A percentile compares a stretch with the other conserved stretches of the same genome.
These are phyloP conservation scores for Penicillium sp. DNA, from an alignment of 2,329 filamentous ascomycete species.

Conservation along the genomic window DNA sequence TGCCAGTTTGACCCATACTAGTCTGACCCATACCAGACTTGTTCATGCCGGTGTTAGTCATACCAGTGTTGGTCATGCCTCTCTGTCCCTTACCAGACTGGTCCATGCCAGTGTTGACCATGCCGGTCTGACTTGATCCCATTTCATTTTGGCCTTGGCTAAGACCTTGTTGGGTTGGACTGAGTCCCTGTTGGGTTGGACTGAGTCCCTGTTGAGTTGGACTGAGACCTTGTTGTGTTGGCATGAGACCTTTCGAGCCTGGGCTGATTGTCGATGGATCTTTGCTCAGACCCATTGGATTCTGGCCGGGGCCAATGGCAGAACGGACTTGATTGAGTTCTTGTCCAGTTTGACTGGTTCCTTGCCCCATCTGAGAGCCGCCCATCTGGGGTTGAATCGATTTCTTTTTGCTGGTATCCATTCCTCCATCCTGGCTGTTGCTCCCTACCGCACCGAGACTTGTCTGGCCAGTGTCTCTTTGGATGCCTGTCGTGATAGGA, in stretches of 20 bases:
- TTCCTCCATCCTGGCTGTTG: conserved; percentile 12
- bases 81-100: too few relatives aligned
- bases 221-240: not conserved
- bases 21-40: not conserved
- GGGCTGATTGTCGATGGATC: not conserved
- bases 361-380: not conserved
- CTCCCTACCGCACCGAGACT: conserved; percentile 14
- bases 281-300: conserved; percentile 7
- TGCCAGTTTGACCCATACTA: conserved; percentile 4
- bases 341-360: not conserved
- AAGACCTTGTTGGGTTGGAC: not conserved
- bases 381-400: not conserved
- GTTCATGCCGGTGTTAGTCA: not conserved
- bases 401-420: conserved; percentile 5
- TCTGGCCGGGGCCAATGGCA: not conserved
- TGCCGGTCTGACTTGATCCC: too few relatives aligned
- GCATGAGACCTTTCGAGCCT: not conserved
- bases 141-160: not conserved
- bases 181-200: not conserved
- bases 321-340: conserved; percentile 2
- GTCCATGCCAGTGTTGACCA: too few relatives aligned
- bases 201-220: not conserved
- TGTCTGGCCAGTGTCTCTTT: conserved; percentile 15
- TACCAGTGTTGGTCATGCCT: not conserved
- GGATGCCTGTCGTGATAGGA: conserved; percentile 26